Base-by-base conservation (phyloP, 805 yeast species). In the Candida easanensis region DNA sequence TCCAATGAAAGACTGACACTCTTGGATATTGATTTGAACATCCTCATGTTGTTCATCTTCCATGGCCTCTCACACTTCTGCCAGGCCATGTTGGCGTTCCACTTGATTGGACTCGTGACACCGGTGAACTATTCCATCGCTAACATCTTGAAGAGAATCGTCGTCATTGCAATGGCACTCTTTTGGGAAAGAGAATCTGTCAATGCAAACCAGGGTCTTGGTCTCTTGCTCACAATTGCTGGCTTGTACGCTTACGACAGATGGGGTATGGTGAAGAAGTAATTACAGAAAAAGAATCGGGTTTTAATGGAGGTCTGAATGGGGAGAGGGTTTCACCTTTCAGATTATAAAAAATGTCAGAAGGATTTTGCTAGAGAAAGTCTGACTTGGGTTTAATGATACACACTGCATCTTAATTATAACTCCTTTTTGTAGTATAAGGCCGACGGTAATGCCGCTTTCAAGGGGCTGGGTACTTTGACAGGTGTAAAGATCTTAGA, bases 81-180 rank as follows among this genome's bases (percentile, higher is more conserved):
- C 41, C 93, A 85, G 63, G 78, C 88, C 3, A 71, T 85, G 58
- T 62, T 84, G 37, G 91, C 91, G 20, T 85, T 85, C 62, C 89
- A 83, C 60, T 73, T 85, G 36, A 72, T 85, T 50, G 91, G 91
- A 2, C 59, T 75, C 52, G 71, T 84, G 19, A 73, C 83, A n/a
- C 85, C 93, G 4, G 84, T 85, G 36, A 83, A 82, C 58, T 85
- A 85, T 61, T 81, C 88, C 32, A 82, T 85, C 57, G 93, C 90
- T 23, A 85, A 82, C 60, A 84, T 85, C 38, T 61, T 84, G 63
- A 85, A 85, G 56, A 68, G 91, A 56, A 84, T 85, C 44, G 77
- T 82, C 22, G 82, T 84, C 36, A 85, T 85, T 42, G 62, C 78
- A 18, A 77, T 79, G 49, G 82, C 89, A 1, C 74, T 85, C 44